A percentile compares a stretch with the other conserved stretches of the same genome.
Conservation (phyloP, 495 filamentous ascomycete genomes). For the Aspergillus sclerotiicarbonarius region DNA sequence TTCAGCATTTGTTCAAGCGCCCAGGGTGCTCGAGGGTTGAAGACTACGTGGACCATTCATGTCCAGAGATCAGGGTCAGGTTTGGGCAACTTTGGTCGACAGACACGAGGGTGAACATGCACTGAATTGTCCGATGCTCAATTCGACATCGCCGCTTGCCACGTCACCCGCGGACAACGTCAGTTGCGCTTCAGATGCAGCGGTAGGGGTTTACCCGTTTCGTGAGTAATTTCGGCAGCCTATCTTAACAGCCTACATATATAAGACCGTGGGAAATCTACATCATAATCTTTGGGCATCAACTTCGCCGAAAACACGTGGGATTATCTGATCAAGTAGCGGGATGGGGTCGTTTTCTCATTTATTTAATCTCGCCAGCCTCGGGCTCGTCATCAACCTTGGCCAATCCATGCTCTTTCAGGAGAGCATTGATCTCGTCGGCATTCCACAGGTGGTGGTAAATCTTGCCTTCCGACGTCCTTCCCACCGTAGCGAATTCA, state of each 20-base stretch:
- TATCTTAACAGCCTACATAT: background rate
- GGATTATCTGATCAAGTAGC: slow-evolving; percentile 28
- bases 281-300: slow-evolving; percentile 19
- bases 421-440: slow-evolving; percentile 90
- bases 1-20: slow-evolving; percentile 9
- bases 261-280: slow-evolving; percentile 25
- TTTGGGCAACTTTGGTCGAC: slow-evolving; percentile 23
- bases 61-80: slow-evolving; percentile 13
- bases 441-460: slow-evolving; percentile 98
- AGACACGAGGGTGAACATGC: slow-evolving; percentile 21
- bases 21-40: slow-evolving; percentile 5
- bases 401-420: slow-evolving; percentile 93
- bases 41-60: slow-evolving; percentile 38
- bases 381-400: slow-evolving; percentile 80
- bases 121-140: slow-evolving; percentile 26
- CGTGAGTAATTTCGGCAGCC: slow-evolving; percentile 9
- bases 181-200: slow-evolving; percentile 27
- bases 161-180: slow-evolving; percentile 39
- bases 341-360: slow-evolving; percentile 17
- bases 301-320: slow-evolving; percentile 20
- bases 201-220: slow-evolving; percentile 13
- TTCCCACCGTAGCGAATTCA: slow-evolving; percentile 97
- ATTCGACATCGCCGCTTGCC: slow-evolving; percentile 31
- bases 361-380: slow-evolving; percentile 54
- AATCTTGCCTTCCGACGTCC: slow-evolving; percentile 89